Conservation (phyloP, 1,284 basidiomycete genomes). For the Rhodotorula sp. region DNA sequence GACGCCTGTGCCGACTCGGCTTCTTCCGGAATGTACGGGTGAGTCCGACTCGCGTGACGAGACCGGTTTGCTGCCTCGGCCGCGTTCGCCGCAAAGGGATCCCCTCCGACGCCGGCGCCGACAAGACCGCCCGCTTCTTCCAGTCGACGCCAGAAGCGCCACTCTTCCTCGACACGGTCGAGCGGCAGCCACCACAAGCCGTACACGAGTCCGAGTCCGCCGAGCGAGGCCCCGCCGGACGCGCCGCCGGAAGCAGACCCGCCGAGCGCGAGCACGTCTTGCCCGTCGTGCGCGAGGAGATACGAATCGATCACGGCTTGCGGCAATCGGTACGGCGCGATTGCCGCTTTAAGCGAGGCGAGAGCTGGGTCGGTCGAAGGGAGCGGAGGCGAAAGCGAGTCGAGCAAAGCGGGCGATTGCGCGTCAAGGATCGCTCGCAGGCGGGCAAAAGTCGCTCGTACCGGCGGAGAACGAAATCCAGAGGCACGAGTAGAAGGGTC, state of each 20-base stretch:
- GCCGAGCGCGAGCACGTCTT: constrained; percentile 39
- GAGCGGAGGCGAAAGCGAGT: constrained; percentile 37
- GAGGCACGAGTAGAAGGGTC: not conserved
- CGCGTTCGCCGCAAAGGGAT: constrained; percentile 25
- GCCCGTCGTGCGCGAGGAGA: constrained; percentile 44
- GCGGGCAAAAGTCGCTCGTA: constrained; percentile 35
- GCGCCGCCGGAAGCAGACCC: constrained; percentile 18
- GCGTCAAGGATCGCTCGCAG: constrained; percentile 32
- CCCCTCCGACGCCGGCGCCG: constrained; percentile 11
- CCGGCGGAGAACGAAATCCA: constrained; percentile 27
- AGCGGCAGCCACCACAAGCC: constrained; percentile 55
- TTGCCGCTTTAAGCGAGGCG: constrained; percentile 20
- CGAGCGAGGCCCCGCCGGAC: constrained; percentile 13
- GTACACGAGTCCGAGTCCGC: constrained; percentile 42
- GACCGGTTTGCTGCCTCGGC: not conserved
- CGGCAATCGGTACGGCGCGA: constrained; percentile 43
- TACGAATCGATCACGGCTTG: constrained; percentile 43
- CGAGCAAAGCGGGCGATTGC: constrained; percentile 39
- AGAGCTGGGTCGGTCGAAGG: constrained; percentile 18
- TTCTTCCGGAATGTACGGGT: constrained; percentile 57
- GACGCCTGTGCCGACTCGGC: constrained; percentile 65
- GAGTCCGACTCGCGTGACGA: constrained; percentile 5
- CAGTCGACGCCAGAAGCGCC: constrained; percentile 88
- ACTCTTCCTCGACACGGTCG: constrained; percentile 87
- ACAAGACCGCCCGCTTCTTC: constrained; percentile 53